Evolutionary conservation across 257 asterid species (phyloP).

Genomic region (Solanum neorickii): DNA sequence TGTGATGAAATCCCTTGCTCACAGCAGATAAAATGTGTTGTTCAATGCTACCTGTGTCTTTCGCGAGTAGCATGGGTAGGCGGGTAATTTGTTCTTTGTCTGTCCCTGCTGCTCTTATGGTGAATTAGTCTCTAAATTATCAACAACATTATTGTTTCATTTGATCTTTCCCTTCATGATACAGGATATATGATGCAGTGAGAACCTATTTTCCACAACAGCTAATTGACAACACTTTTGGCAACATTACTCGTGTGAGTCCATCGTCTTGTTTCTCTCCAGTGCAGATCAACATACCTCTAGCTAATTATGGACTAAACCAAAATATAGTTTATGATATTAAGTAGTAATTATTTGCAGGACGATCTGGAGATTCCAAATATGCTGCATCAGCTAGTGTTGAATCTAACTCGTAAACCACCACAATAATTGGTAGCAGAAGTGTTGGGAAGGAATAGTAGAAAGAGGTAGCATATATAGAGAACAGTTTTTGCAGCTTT

Average conservation of each 20-base stretch:
- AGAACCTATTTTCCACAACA: background rate
- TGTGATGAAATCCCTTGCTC: background rate
- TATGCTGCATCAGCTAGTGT: background rate
- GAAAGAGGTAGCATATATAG: background rate
- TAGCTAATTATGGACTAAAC: background rate
- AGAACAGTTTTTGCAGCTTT: too few relatives aligned
- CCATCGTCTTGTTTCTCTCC: background rate
- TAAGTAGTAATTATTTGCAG: background rate
- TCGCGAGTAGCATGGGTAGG: background rate
- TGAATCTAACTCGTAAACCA: background rate
- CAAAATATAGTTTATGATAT: background rate
- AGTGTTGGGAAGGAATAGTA: background rate
- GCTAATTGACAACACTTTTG: background rate
- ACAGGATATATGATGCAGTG: background rate
- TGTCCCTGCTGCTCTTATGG: background rate
- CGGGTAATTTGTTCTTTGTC: background rate
- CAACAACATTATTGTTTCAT: background rate
- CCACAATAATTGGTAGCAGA: background rate
- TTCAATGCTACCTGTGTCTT: background rate
- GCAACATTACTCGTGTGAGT: background rate
- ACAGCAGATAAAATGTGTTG: background rate
- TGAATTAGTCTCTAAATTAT: background rate
- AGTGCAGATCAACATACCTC: background rate
- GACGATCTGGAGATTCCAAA: background rate
- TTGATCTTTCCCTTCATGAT: background rate